Evolutionary conservation across 345 rosid species (phyloP).

Genomic region (Lepidium didymum): DNA sequence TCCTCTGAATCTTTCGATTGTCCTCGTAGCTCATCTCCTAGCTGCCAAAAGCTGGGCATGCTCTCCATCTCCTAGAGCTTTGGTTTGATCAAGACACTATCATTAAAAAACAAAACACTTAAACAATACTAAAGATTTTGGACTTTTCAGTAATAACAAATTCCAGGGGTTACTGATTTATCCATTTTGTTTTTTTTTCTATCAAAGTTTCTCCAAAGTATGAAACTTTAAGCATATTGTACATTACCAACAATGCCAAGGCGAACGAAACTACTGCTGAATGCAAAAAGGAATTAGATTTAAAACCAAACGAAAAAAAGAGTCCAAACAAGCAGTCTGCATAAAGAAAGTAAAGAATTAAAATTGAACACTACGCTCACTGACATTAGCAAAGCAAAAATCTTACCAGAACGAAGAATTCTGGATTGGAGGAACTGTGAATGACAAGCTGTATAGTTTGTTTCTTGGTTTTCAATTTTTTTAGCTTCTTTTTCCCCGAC

Average conservation of each 20-base stretch:
- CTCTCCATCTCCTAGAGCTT: slow-evolving; percentile 18
- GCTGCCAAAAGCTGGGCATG: slow-evolving; percentile 68
- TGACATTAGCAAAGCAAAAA: background rate
- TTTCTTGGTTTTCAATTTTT: background rate
- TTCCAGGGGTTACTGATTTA: background rate
- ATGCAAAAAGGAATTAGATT: background rate
- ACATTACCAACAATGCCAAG: background rate
- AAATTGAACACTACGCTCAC: background rate
- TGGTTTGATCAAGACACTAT: slow-evolving; percentile 1
- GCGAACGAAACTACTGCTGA: background rate
- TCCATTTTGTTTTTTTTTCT: background rate
- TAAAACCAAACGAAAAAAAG: slow-evolving; percentile 2
- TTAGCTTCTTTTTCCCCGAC: slow-evolving; percentile 18
- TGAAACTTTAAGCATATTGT: slow-evolving; percentile 5
- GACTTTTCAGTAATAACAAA: background rate
- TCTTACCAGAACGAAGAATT: slow-evolving; percentile 2
- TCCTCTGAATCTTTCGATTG: slow-evolving; percentile 77
- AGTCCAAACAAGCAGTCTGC: background rate
- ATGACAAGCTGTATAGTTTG: background rate
- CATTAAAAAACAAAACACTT: background rate
- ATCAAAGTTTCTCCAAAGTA: background rate
- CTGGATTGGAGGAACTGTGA: background rate
- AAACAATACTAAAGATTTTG: background rate
- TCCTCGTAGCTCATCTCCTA: slow-evolving; percentile 94
- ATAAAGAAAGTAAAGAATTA: background rate